Evolutionary conservation across 352 stramenopile species (phyloP).

Genomic region (Pythium volutum): DNA sequence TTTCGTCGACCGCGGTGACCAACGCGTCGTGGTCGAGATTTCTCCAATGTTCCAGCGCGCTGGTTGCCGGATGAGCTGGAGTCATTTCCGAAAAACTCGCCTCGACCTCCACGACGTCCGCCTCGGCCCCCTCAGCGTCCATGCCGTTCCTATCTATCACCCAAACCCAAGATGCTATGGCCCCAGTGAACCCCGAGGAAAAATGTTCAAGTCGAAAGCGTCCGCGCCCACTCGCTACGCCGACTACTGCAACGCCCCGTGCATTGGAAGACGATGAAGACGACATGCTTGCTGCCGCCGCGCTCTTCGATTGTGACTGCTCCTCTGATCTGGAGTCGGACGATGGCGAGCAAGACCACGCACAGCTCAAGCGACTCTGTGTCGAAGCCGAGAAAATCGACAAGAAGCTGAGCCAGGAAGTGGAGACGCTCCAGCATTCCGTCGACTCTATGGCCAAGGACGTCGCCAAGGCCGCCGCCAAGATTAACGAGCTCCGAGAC

Average conservation of each 20-base stretch:
- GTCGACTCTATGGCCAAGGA: conserved; percentile 29
- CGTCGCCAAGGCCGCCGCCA: conserved; percentile 38
- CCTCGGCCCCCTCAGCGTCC: background rate
- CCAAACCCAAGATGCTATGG: conserved; percentile 5
- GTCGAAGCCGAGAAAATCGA: conserved; percentile 19
- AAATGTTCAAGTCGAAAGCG: conserved; percentile 27
- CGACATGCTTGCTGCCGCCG: background rate
- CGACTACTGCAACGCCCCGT: conserved; percentile 3
- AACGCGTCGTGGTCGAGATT: background rate
- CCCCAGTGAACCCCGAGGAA: conserved; percentile 14
- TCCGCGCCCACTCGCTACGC: background rate
- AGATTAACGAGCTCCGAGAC: conserved; percentile 42
- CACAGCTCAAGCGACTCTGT: conserved; percentile 32
- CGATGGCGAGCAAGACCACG: background rate
- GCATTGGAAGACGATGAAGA: background rate
- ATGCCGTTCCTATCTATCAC: conserved; percentile 8
- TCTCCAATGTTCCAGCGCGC: conserved; percentile 2
- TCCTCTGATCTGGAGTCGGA: background rate
- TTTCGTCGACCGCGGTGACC: conserved; percentile 30
- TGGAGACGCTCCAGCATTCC: conserved; percentile 35
- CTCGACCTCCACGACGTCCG: background rate
- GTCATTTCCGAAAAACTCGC: conserved; percentile 33
- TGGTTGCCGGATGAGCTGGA: background rate
- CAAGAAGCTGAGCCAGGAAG: conserved; percentile 31
- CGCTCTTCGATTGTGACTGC: conserved; percentile 2